phyloP scores from a whole-genome alignment of 768 basidiomycete species.

The Hypholoma sublateritium region DNA sequence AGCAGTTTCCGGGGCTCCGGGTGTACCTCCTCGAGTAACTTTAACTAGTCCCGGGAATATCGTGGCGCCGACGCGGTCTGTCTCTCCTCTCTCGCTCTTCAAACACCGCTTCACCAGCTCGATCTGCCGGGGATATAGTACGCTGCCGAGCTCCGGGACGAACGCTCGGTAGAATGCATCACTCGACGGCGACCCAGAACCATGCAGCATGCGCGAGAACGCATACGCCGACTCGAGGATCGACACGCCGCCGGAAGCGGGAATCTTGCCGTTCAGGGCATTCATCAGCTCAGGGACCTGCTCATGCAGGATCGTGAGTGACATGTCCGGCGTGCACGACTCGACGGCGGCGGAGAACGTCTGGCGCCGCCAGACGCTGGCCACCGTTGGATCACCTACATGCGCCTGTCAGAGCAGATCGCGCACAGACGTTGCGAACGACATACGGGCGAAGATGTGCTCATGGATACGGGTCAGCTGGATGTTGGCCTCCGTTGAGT shows the following conservation, averaged over 20 bases:
- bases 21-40: constrained; percentile 48
- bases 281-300: constrained; percentile 66
- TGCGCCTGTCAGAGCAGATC: background rate
- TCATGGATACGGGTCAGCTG: constrained; percentile 88
- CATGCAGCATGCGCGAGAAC: constrained; percentile 87
- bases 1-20: constrained; percentile 44
- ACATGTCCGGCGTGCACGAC: constrained; percentile 69
- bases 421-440: background rate
- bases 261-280: constrained; percentile 45
- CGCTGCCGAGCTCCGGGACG: constrained; percentile 77
- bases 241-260: constrained; percentile 45
- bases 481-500: constrained; percentile 79
- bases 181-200: constrained; percentile 55
- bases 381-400: constrained; percentile 84
- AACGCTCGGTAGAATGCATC: constrained; percentile 88
- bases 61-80: constrained; percentile 77
- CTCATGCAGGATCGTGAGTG: constrained; percentile 64
- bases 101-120: constrained; percentile 84
- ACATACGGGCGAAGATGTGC: constrained; percentile 77
- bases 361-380: constrained; percentile 86
- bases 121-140: constrained; percentile 74
- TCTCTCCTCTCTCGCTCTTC: constrained; percentile 70
- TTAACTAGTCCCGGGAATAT: constrained; percentile 90
- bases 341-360: constrained; percentile 89
- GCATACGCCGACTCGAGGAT: constrained; percentile 74